phyloP scores from a whole-genome alignment of 331 rosid genomes.

The Quercus phellos region DNA sequence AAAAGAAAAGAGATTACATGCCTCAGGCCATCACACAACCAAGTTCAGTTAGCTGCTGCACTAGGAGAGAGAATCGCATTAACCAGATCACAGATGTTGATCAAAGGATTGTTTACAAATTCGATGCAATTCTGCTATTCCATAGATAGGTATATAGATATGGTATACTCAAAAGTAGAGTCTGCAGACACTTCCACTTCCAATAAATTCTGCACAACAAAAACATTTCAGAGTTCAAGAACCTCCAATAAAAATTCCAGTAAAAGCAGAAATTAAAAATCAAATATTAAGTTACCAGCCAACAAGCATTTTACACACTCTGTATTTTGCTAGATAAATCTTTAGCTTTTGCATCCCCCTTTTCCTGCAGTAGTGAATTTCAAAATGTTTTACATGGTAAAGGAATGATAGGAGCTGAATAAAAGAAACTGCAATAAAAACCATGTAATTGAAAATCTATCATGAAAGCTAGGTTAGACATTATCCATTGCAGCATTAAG shows the following conservation, averaged over 20 bases:
- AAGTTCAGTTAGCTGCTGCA: constrained; percentile 34
- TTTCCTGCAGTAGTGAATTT: constrained; percentile 53
- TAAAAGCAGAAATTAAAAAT: background rate
- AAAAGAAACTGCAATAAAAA: background rate
- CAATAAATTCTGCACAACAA: constrained; percentile 40
- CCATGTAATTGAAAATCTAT: too few species aligned
- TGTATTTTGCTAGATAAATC: constrained; percentile 77
- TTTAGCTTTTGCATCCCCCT: constrained; percentile 58
- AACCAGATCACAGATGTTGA: constrained; percentile 31
- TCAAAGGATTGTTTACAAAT: constrained; percentile 27
- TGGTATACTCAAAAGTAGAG: constrained; percentile 44
- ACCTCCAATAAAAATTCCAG: background rate
- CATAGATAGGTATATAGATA: constrained; percentile 42
- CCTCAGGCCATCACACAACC: constrained; percentile 27
- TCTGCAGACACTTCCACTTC: constrained; percentile 35
- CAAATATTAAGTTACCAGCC: constrained; percentile 18
- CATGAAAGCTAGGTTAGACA: background rate
- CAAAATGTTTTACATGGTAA: background rate
- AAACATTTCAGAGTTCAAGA: constrained; percentile 9
- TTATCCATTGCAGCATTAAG: background rate
- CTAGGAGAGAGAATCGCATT: constrained; percentile 29
- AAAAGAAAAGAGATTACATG: constrained; percentile 14
- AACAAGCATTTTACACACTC: constrained; percentile 49
- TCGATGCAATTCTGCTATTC: constrained; percentile 28
- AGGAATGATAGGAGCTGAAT: background rate